Conservation (phyloP, 2,329 filamentous ascomycete genomes). For the Hypocreales sp. region DNA sequence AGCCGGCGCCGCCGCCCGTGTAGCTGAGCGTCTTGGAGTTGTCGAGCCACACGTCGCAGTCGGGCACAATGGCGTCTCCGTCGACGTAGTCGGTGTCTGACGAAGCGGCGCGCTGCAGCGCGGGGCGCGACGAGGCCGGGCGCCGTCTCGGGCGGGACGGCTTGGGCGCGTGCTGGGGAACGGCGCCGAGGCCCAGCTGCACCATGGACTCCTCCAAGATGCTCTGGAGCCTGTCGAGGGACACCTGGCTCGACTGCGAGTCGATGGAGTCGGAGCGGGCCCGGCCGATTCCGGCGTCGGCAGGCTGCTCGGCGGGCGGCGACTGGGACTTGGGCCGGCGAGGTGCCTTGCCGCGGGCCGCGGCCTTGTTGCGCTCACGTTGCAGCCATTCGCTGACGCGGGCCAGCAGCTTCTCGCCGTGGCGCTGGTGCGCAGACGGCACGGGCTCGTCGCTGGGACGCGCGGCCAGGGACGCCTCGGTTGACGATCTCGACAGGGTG, state of each 20-base stretch:
- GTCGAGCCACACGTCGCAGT: constrained; percentile 71
- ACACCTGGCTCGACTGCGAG: constrained; percentile 54
- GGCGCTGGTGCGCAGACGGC: constrained; percentile 11
- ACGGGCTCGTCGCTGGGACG: constrained; percentile 13
- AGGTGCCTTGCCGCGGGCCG: constrained; percentile 13
- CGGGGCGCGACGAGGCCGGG: constrained; percentile 14
- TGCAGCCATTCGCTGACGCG: constrained; percentile 77
- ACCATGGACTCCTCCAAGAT: constrained; percentile 59
- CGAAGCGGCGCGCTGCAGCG: constrained; percentile 36
- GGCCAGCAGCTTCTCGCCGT: constrained; percentile 44
- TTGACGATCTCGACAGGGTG: constrained; percentile 29
- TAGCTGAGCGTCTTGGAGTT: constrained; percentile 83
- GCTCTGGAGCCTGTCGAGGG: constrained; percentile 64
- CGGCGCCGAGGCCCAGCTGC: constrained; percentile 30
- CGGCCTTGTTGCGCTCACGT: constrained; percentile 52
- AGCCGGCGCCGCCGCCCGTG: constrained; percentile 29
- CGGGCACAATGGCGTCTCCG: constrained; percentile 67
- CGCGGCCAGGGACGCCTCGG: constrained; percentile 13
- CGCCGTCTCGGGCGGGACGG: constrained; percentile 25
- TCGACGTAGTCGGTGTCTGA: constrained; percentile 81
- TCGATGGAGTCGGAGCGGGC: constrained; percentile 38
- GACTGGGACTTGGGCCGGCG: constrained; percentile 16
- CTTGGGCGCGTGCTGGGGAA: constrained; percentile 27
- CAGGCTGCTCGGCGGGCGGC: constrained; percentile 12
- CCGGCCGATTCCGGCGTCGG: constrained; percentile 5